Base-by-base conservation (phyloP, 192 early-diverging fungal genomes). In the Gaertneriomyces semiglobifer region DNA sequence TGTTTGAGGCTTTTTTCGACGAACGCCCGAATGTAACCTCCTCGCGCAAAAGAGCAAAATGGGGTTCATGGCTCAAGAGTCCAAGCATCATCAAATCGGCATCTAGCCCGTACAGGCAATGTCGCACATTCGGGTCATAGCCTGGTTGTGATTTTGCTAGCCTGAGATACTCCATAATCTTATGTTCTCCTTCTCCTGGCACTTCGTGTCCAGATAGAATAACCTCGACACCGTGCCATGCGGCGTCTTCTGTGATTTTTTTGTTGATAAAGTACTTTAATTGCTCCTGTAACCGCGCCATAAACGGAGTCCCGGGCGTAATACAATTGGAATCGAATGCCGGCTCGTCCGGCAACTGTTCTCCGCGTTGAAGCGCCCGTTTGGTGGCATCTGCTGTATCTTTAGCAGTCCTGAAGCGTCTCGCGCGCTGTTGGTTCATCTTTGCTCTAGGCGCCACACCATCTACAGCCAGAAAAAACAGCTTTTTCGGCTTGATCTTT, bases 181-280 rank as follows among this genome's bases (percentile, higher is more conserved):
- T 99, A 77, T 99, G 96, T 76, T 99, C 96, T 46, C 96, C 96
- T 79, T 99, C 96, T 56, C 96, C 96, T 5, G 96, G 94, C 0
- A 98, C 94, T 33, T 89, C 93, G 61, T 94, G 93, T 54, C 97
- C 96, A 0, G 92, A 93, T 7, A 99, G 72, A 59, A 99, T 84
- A 10, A 98, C 90, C 62, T 94, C 92, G 45, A 94, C 72, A 60
- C 78, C 66, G 68, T 79, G 81, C 96, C 96, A 99, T 18, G 86
- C 84, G 11, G 92, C 84, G 68, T 98, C 93, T 40, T 84, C 85
- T 53, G 92, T 93, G 46, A 95, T 81, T 63, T 92, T 94, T 25
- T 88, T 80, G 52, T 88, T 89, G 58, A 96, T 81, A 72, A 92
- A 93, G 73, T 95, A 96, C 50, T 91, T 86, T 66, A 99, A 77